These are phyloP conservation scores for Coemansia sp. DNA, from an alignment of 192 early-diverging fungal species.

Conservation along the genomic window DNA sequence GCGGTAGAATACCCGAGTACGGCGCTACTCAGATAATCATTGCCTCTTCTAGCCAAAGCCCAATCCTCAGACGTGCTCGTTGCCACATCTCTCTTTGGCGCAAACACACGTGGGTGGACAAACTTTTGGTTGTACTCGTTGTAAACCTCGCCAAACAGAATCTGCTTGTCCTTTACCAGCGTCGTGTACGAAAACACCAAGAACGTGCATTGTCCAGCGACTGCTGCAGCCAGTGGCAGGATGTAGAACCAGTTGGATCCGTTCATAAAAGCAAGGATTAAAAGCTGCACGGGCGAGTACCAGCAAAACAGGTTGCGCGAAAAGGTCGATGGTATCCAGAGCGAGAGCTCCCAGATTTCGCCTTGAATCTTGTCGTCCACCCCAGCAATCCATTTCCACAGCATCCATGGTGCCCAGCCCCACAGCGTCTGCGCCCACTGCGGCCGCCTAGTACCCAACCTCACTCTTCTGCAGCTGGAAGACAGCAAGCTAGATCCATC, in stretches of 20 bases:
- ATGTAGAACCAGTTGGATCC: constrained; percentile 57
- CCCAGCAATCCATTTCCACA: constrained; percentile 29
- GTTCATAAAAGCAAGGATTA: constrained; percentile 52
- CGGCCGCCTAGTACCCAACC: constrained; percentile 30
- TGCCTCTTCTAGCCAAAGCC: constrained; percentile 10
- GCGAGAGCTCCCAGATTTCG: constrained; percentile 50
- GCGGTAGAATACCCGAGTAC: background rate
- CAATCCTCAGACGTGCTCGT: constrained; percentile 47
- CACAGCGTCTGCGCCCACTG: constrained; percentile 32
- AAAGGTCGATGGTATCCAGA: constrained; percentile 48
- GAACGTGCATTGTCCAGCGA: constrained; percentile 53
- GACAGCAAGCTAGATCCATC: constrained; percentile 5
- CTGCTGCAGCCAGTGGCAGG: constrained; percentile 50
- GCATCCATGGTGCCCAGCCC: constrained; percentile 22
- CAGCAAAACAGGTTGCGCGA: constrained; percentile 54
- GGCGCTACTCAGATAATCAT: background rate
- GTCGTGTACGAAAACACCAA: constrained; percentile 27
- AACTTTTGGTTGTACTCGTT: constrained; percentile 62
- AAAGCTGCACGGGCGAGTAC: constrained; percentile 61
- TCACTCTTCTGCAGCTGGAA: constrained; percentile 31
- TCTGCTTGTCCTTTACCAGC: constrained; percentile 59
- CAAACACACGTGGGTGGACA: constrained; percentile 61
- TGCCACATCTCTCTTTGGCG: constrained; percentile 50
- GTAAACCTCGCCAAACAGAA: constrained; percentile 55
- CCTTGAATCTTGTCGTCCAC: constrained; percentile 37